phyloP scores from a whole-genome alignment of 2,329 filamentous ascomycete genomes.

The Nannizzia gypsea region DNA sequence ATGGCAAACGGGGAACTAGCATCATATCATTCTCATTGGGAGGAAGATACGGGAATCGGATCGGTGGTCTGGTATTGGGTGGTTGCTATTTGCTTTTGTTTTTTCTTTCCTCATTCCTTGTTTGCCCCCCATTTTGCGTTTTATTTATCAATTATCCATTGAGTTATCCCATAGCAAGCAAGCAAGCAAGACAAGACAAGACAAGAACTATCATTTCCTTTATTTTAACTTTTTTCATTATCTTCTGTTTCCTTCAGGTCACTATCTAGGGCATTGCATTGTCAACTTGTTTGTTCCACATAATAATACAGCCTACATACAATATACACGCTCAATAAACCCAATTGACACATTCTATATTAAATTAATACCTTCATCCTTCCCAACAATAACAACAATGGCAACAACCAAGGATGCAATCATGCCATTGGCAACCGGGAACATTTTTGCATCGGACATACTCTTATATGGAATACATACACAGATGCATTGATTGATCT shows the following conservation, averaged over 20 bases:
- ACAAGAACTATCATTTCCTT: not conserved
- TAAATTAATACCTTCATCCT: not conserved
- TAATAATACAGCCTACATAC: too few species aligned
- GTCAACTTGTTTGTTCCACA: too few species aligned
- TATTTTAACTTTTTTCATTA: too few species aligned
- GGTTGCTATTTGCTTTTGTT: constrained; percentile 4
- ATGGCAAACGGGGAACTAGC: constrained; percentile 4
- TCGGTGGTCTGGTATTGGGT: constrained; percentile 4
- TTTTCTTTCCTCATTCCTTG: not conserved
- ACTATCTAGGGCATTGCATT: too few species aligned
- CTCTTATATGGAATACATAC: not conserved
- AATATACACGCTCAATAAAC: too few species aligned
- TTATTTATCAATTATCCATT: not conserved
- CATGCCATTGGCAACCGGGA: not conserved
- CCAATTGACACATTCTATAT: too few species aligned
- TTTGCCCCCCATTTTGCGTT: not conserved
- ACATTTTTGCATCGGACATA: not conserved
- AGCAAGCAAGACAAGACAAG: not conserved
- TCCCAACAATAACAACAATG: not conserved
- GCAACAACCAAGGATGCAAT: not conserved
- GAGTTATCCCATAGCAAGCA: constrained; percentile 1
- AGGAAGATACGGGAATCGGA: constrained; percentile 4
- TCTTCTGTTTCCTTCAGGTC: too few species aligned
- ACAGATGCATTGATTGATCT: not conserved
- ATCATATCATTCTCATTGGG: constrained; percentile 6